Percentiles rank a stretch among this genome's conserved stretches.
These are phyloP conservation scores for Coniferiporia weirii DNA, from an alignment of 1,284 basidiomycete species.

Conservation along the genomic window DNA sequence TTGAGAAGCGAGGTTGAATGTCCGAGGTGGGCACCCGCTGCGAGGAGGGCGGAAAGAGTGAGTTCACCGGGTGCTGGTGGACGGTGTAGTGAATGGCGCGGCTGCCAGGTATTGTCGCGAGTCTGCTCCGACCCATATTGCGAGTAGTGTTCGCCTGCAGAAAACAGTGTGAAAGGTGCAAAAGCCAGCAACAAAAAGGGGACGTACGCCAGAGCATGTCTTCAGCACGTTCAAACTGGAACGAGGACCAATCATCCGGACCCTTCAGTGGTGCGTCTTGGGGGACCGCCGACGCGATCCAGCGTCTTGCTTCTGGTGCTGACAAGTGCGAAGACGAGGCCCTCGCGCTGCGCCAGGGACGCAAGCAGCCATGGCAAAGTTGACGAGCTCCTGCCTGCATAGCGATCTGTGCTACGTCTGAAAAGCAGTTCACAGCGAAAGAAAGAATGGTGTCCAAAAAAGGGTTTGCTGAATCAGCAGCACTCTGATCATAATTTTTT, in stretches of 20 bases:
- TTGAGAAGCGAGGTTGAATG: slow-evolving; percentile 81
- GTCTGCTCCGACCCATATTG: slow-evolving; percentile 77
- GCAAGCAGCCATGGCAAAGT: slow-evolving; percentile 35
- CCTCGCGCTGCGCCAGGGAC: slow-evolving; percentile 32
- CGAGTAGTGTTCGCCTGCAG: slow-evolving; percentile 58
- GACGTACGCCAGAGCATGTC: slow-evolving; percentile 50
- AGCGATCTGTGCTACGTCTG: slow-evolving; percentile 1
- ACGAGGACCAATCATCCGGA: slow-evolving; percentile 56
- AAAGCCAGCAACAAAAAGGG: slow-evolving; percentile 14
- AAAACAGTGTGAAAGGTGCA: slow-evolving; percentile 18
- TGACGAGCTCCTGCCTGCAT: slow-evolving; percentile 24
- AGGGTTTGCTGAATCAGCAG: slow-evolving; percentile 15
- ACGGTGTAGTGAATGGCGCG: slow-evolving; percentile 66
- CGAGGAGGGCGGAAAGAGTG: slow-evolving; percentile 86
- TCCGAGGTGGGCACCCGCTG: slow-evolving; percentile 92
- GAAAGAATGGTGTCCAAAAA: background rate
- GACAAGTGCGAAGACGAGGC: background rate
- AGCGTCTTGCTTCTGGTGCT: slow-evolving; percentile 1
- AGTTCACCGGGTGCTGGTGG: slow-evolving; percentile 58
- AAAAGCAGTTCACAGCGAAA: slow-evolving; percentile 25
- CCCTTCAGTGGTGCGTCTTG: slow-evolving; percentile 36
- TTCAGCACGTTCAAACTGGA: slow-evolving; percentile 54
- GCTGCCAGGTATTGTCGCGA: slow-evolving; percentile 64
- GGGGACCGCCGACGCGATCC: slow-evolving; percentile 1
- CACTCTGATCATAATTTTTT: slow-evolving; percentile 32